phyloP scores from a whole-genome alignment of 768 basidiomycete genomes.

The Coprinellus aureogranulatus region DNA sequence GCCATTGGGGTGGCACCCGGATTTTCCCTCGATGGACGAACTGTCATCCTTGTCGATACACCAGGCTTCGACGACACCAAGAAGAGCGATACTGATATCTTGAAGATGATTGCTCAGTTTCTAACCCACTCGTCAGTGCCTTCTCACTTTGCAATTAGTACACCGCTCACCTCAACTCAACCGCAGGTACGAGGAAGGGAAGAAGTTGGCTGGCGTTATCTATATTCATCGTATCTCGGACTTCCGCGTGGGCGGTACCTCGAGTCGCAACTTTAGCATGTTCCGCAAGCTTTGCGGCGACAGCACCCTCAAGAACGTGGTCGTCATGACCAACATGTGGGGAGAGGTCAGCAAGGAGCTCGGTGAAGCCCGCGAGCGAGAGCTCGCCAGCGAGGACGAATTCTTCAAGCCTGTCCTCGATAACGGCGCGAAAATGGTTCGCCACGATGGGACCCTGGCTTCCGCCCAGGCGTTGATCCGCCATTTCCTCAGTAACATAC shows the following conservation, averaged over 20 bases:
- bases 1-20: slow-evolving; percentile 40
- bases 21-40: slow-evolving; percentile 41
- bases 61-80: slow-evolving; percentile 60
- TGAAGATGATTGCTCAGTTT: slow-evolving; percentile 48
- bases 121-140: slow-evolving; percentile 30
- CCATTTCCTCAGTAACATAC: slow-evolving; percentile 37
- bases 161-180: background rate
- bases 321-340: slow-evolving; percentile 51
- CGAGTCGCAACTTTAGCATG: slow-evolving; percentile 44
- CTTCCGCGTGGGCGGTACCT: slow-evolving; percentile 40
- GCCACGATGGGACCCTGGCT: slow-evolving; percentile 34
- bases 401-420: slow-evolving; percentile 50
- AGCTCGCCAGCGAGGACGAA: slow-evolving; percentile 31
- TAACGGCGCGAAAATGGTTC: slow-evolving; percentile 42
- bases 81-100: slow-evolving; percentile 44
- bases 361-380: slow-evolving; percentile 38
- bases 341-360: slow-evolving; percentile 30
- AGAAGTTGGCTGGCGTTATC: slow-evolving; percentile 50
- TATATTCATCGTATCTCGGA: slow-evolving; percentile 51
- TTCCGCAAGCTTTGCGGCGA: slow-evolving; percentile 51
- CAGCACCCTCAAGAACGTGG: slow-evolving; percentile 42
- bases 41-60: slow-evolving; percentile 52
- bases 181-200: slow-evolving; percentile 29
- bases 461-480: slow-evolving; percentile 44
- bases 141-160: background rate